These are phyloP conservation scores for Neurospora pannonica DNA, from an alignment of 495 filamentous ascomycete species.

Conservation along the genomic window DNA sequence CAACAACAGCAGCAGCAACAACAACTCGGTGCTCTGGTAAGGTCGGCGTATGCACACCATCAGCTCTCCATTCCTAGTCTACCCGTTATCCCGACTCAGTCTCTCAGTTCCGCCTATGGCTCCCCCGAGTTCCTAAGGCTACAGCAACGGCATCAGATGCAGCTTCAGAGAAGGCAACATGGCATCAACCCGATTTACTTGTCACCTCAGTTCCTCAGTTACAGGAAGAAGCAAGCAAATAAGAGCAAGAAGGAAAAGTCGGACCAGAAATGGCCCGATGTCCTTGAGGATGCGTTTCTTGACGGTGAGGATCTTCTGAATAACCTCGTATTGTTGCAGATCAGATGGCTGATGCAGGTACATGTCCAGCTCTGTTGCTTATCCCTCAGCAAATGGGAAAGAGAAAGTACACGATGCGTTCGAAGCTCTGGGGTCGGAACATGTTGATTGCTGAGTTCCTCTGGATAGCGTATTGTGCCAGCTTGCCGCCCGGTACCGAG, in stretches of 20 bases:
- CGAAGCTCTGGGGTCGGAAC: constrained; percentile 75
- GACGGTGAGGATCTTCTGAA: constrained; percentile 52
- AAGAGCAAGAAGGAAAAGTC: constrained; percentile 40
- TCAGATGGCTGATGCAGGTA: not conserved
- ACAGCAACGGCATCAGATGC: constrained; percentile 13
- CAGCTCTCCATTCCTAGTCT: constrained; percentile 27
- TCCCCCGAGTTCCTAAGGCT: constrained; percentile 11
- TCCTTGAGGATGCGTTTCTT: constrained; percentile 79
- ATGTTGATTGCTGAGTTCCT: constrained; percentile 85
- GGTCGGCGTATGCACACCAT: constrained; percentile 26
- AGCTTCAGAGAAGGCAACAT: constrained; percentile 12
- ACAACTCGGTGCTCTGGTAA: constrained; percentile 20
- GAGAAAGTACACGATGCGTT: constrained; percentile 62
- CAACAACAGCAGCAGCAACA: not conserved
- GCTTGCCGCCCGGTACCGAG: constrained; percentile 22
- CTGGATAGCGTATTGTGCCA: constrained; percentile 40
- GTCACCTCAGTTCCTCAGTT: constrained; percentile 53
- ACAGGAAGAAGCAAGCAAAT: constrained; percentile 58
- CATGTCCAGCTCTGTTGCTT: constrained; percentile 57
- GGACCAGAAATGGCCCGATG: constrained; percentile 64
- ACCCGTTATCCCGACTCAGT: constrained; percentile 35
- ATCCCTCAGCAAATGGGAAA: constrained; percentile 70
- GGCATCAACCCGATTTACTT: constrained; percentile 42
- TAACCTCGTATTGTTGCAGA: not conserved
- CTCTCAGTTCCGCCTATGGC: constrained; percentile 27